A percentile compares a stretch with the other conserved stretches of the same genome.
Conservation (phyloP, 2,329 filamentous ascomycete genomes). For the Aspergillus amoenus region DNA sequence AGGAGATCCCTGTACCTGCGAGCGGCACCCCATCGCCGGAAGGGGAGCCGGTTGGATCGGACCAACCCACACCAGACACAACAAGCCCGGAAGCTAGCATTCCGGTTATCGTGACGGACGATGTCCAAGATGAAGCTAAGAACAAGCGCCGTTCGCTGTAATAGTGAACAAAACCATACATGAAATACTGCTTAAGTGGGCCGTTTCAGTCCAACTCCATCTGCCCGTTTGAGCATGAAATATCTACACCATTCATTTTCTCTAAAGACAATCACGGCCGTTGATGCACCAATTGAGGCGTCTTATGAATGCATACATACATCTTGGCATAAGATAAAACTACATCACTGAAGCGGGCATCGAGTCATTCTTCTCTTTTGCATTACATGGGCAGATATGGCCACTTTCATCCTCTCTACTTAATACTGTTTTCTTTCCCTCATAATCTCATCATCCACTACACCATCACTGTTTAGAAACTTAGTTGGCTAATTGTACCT, state of each 20-base stretch:
- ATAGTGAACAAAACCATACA: not conserved
- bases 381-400: not conserved
- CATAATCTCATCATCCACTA: not conserved
- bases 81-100: slow-evolving; percentile 11
- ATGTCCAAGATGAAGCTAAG: slow-evolving; percentile 2
- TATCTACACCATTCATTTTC: not conserved
- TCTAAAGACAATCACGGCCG: not conserved
- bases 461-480: not conserved
- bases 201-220: not conserved
- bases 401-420: not conserved
- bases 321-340: not conserved
- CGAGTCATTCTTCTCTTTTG: not conserved
- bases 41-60: not conserved
- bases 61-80: not conserved
- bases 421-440: no score
- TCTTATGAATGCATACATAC: not conserved
- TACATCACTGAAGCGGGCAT: not conserved
- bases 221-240: not conserved
- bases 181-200: not conserved
- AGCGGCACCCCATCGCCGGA: not conserved
- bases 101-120: slow-evolving; percentile 22
- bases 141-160: slow-evolving; percentile 1
- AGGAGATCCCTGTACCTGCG: not conserved
- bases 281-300: not conserved
- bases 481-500: no score